Base-by-base conservation (phyloP, 148 eudicot genomes). In the Rhododendron simsii region DNA sequence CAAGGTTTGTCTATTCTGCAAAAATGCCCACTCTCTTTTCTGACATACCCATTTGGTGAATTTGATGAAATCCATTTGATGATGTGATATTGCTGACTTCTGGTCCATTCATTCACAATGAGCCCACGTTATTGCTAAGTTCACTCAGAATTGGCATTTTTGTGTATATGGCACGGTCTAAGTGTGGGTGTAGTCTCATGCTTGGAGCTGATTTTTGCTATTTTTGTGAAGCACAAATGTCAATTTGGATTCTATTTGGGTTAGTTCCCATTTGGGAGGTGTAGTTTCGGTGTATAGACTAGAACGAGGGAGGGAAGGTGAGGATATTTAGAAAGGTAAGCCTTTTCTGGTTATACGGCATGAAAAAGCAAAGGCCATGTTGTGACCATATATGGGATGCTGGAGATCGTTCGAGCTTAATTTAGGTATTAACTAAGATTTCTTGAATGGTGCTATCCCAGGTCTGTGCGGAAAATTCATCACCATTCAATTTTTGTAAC, bases 1-100 rank as follows among this genome's bases (percentile, higher is more conserved):
- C 90, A 95, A 92, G 99, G 99, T 97, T 87, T 87, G 91, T 89
- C 39, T 10, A 59, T 82, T 76, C 51, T 76, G 47, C 55, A 35
- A 39, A 20, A 61, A 20, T 63, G 51, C 53, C 11, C 47, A 12
- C 44, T 83, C 23, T 1, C n/a, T 18, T 83, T 5, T 69, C 75
- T 73, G 18, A 30, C n/a, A 1, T 10, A 44, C 78, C 59, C 85
- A 67, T 48, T 71, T 26, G 50, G 44, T 48, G 61, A n/a, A 26
- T 83, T 45, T 71, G 78, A 47, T 33, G 61, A 81, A 73, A 67
- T 44, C n/a, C 57, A 83, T 50, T 69, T 83, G 59, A 47, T 80
- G 45, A 37, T 16, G 20, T 75, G n/a, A 75, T 35, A 74, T 74
- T 74, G 78, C 39, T 28, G 10, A 74, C 10, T 74, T 37, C 33